Base-by-base conservation (phyloP, 441 rosid species). In the Mallotus japonicus region DNA sequence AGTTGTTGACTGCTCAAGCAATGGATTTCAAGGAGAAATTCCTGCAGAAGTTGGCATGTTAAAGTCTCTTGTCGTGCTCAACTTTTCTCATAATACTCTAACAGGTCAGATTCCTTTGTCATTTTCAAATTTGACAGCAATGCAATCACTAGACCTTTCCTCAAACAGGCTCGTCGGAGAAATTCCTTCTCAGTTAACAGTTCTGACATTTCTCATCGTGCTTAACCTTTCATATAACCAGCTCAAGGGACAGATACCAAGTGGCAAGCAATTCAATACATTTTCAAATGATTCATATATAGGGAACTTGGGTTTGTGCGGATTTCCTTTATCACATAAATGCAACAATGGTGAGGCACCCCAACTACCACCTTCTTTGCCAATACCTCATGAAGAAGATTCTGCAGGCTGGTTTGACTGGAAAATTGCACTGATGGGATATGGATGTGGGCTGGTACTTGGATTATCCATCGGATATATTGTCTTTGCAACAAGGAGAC, bases 81-180 rank as follows among this genome's bases (percentile, higher is more conserved):
- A 80, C 42, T 47, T 80, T 32, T 83, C 84, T 10, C 78, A 55
- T 14, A 83, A 76, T n/a, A 62, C 24, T 16, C n/a, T 80, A 2
- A 19, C 32, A 8, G 82, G 78, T 3, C 47, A 12, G 4, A 80
- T 83, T 19, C 80, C 82, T n/a, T 54, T 74, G 9, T 80, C 70
- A 17, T 16, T 80, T 1, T 76, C 72, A 16, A 80, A 76, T 46
- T 16, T 83, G 37, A 17, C 15, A 9, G 14, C 37, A 6, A 67
- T 77, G 0, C 81, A 81, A 49, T 74, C 62, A 17, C 37, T 77
- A 8, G 83, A 81, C 54, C 70, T 81, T 10, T 81, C 83, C 47
- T 74, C 65, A 42, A 81, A 81, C 55, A 42, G 40, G 54, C 76
- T 80, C 5, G 24, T 14, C 4, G 79, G 83, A 4, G 60, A 56